Evolutionary conservation across 331 rosid genomes (phyloP).

Genomic region (Rhamnella rubrinervis): DNA sequence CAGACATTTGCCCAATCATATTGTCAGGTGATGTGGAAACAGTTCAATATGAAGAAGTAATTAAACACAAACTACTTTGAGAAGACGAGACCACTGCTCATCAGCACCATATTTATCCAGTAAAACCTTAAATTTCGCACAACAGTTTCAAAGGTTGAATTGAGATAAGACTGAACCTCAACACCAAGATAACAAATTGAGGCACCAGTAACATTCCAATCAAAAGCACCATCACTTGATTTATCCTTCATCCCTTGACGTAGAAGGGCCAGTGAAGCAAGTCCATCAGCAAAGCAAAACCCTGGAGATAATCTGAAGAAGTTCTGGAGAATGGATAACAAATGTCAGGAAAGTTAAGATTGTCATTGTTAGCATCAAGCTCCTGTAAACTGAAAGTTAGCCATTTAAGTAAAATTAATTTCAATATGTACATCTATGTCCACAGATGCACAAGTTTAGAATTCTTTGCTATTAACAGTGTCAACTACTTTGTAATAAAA

Average conservation of each 20-base stretch:
- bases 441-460: neutral
- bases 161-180: constrained; percentile 53
- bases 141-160: neutral
- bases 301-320: constrained; percentile 95
- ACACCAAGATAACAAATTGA: constrained; percentile 86
- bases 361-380: constrained; percentile 12
- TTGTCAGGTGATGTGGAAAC: neutral
- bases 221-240: constrained; percentile 71
- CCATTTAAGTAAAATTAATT: neutral
- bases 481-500: neutral
- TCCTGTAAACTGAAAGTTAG: neutral
- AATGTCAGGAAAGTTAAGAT: constrained; percentile 21
- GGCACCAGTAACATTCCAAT: constrained; percentile 96
- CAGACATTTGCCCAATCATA: too few relatives aligned
- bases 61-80: neutral
- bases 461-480: constrained; percentile 4
- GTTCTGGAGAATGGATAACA: constrained; percentile 53
- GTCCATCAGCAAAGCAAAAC: constrained; percentile 97
- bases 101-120: constrained; percentile 1
- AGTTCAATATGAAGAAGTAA: neutral
- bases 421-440: neutral
- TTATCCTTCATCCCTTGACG: constrained; percentile 95
- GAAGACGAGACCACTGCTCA: neutral
- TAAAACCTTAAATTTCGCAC: neutral
- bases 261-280: constrained; percentile 92